Evolutionary conservation across 768 basidiomycete species (phyloP), one percentile per base, ranked within the genome.

Genomic region (Russula ochroleuca): DNA sequence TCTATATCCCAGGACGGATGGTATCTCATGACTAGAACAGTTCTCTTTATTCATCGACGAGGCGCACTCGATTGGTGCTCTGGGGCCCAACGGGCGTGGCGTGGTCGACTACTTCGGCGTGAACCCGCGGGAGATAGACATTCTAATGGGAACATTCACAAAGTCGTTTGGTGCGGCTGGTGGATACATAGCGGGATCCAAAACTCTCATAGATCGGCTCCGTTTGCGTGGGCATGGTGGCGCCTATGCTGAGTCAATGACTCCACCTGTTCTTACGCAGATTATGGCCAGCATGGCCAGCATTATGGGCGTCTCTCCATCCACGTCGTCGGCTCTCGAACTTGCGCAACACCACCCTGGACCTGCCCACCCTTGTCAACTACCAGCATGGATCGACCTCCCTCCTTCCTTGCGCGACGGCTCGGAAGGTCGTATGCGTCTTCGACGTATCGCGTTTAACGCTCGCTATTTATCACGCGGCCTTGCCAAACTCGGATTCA

Each of bases 131-230:
- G 80, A 80, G 9, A 82, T 98, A 67, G 97, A 99, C 72, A 81
- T 99, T 66, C 84, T 97, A 66, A 99, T 99, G 97, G 97, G 97
- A 54, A 99, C 97, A 0, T 97, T 99, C 75, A 99, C 96, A 28
- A 93, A 92, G 74, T 92, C 91, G 0, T 95, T 95, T 70, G 93
- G 92, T 59, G 90, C 94, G 0, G 89, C 94, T 0, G 96, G 96
- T 51, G 96, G 97, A 3, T 98, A 98, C 76, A 87, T 99, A 65
- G 82, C 95, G 4, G 95, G 94, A 8, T 85, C 77, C 69, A 94
- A 92, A 70, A 74, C 78, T 2, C 78, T 96, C 64, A 88, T 98
- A 67, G 87, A 93, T 68, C 80, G 85, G 6, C 81, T 99, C 9
- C 90, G 95, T 15, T 70, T 94, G 25, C 82, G 84, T 51, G 90